A percentile compares a stretch with the other conserved stretches of the same genome.
phyloP scores from a whole-genome alignment of 2,329 filamentous ascomycete species.

The Chlorencoelia australis region DNA sequence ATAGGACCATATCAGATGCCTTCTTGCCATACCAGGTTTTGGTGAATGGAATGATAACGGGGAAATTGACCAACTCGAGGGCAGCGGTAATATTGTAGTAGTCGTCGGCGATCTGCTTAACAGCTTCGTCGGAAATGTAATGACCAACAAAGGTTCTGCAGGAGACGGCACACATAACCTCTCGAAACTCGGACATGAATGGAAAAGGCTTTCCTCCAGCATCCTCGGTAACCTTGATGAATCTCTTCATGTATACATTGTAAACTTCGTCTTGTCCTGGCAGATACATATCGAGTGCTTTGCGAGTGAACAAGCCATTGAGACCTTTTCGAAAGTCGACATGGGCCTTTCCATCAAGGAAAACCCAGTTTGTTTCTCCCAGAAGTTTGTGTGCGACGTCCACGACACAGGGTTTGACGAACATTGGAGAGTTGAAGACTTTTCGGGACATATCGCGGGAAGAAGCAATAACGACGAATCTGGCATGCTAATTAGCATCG shows the following conservation, averaged over 20 bases:
- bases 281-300: slow-evolving; percentile 78
- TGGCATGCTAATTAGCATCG: slow-evolving; percentile 29
- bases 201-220: slow-evolving; percentile 64
- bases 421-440: slow-evolving; percentile 87
- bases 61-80: slow-evolving; percentile 95
- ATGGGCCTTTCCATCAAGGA: slow-evolving; percentile 88
- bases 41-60: slow-evolving; percentile 89
- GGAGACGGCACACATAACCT: slow-evolving; percentile 89
- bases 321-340: slow-evolving; percentile 96
- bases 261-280: slow-evolving; percentile 91
- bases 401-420: slow-evolving; percentile 93
- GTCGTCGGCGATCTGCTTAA: slow-evolving; percentile 92
- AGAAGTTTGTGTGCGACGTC: slow-evolving; percentile 91
- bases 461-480: slow-evolving; percentile 94
- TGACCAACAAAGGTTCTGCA: slow-evolving; percentile 95
- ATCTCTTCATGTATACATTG: slow-evolving; percentile 72
- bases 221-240: slow-evolving; percentile 64
- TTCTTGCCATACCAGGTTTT: slow-evolving; percentile 98
- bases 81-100: slow-evolving; percentile 96
- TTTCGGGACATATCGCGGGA: slow-evolving; percentile 93
- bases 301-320: slow-evolving; percentile 87
- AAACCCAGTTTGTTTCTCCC: slow-evolving; percentile 89
- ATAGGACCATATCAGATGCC: slow-evolving; percentile 82
- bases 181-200: slow-evolving; percentile 88
- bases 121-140: slow-evolving; percentile 81